Evolutionary conservation across 192 early-diverging fungal genomes (phyloP).

Genomic region (Coemansia sp.): DNA sequence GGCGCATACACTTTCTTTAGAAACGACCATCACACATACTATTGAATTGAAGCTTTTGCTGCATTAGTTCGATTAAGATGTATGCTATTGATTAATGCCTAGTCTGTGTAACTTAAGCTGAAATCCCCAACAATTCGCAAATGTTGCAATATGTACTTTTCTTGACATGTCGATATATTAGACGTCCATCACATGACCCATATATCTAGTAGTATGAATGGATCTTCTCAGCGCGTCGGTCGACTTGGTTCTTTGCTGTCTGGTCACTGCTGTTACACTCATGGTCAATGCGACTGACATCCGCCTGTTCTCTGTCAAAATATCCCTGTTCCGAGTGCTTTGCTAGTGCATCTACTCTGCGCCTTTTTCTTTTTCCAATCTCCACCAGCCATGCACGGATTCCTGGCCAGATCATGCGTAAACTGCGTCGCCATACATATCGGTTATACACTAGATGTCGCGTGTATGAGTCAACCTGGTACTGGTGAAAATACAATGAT

Average conservation of each 20-base stretch:
- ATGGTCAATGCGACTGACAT: not conserved
- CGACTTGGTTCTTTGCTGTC: conserved; percentile 6
- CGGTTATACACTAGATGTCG: conserved; percentile 44
- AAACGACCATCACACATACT: not conserved
- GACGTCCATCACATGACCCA: conserved; percentile 5
- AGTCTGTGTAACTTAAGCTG: not conserved
- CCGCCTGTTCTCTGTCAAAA: conserved; percentile 13
- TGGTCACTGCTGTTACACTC: not conserved
- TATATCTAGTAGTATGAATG: conserved; percentile 43
- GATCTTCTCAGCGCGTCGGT: conserved; percentile 48
- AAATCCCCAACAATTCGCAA: not conserved
- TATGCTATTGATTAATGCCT: not conserved
- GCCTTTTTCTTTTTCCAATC: conserved; percentile 13
- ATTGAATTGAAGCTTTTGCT: not conserved
- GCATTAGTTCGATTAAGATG: not conserved
- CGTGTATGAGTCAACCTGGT: conserved; percentile 42
- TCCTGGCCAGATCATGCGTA: conserved; percentile 39
- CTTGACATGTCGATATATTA: not conserved
- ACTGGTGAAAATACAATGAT: conserved; percentile 38
- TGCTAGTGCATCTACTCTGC: conserved; percentile 17
- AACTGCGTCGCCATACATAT: conserved; percentile 39
- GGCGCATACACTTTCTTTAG: not conserved
- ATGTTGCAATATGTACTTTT: not conserved
- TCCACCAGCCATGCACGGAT: conserved; percentile 33
- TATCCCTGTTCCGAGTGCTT: conserved; percentile 25